A percentile compares a stretch with the other conserved stretches of the same genome.
phyloP scores from a whole-genome alignment of 2,329 filamentous ascomycete genomes.

The Verticillium isaacii region DNA sequence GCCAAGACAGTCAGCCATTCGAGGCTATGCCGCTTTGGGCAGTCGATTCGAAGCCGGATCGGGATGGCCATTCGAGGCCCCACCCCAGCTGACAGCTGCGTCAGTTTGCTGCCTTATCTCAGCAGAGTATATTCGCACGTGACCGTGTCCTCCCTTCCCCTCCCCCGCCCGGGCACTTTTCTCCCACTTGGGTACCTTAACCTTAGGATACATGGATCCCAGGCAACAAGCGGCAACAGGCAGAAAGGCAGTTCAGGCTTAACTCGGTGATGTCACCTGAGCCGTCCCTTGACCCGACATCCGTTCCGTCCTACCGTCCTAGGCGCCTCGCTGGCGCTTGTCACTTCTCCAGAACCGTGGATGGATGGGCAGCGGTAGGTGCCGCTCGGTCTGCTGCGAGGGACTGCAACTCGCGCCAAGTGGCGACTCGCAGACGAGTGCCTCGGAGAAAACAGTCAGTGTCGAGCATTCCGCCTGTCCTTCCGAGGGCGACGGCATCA shows the following conservation, averaged over 20 bases:
- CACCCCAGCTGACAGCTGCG: not conserved
- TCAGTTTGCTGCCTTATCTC: not conserved
- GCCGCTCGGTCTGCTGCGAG: not conserved
- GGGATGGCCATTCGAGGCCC: not conserved
- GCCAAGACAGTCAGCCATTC: not conserved
- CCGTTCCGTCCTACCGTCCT: not conserved
- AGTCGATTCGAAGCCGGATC: not conserved
- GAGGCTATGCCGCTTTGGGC: not conserved
- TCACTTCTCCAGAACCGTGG: not conserved
- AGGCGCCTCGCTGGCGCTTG: not conserved
- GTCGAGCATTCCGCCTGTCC: not conserved
- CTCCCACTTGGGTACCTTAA: not conserved
- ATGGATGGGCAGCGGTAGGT: not conserved
- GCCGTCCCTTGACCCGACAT: not conserved
- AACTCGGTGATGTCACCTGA: not conserved
- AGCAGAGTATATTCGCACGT: not conserved
- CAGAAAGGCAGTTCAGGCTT: not conserved
- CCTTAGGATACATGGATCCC: not conserved
- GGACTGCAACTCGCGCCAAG: not conserved
- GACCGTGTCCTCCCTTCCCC: not conserved
- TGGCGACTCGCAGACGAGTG: not conserved
- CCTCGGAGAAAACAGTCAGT: not conserved
- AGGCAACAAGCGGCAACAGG: not conserved
- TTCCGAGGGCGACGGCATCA: not conserved
- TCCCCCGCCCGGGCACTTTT: not conserved